Evolutionary conservation across 1,139 yeast species (phyloP).

Genomic region (Suhomyces yuchorum): DNA sequence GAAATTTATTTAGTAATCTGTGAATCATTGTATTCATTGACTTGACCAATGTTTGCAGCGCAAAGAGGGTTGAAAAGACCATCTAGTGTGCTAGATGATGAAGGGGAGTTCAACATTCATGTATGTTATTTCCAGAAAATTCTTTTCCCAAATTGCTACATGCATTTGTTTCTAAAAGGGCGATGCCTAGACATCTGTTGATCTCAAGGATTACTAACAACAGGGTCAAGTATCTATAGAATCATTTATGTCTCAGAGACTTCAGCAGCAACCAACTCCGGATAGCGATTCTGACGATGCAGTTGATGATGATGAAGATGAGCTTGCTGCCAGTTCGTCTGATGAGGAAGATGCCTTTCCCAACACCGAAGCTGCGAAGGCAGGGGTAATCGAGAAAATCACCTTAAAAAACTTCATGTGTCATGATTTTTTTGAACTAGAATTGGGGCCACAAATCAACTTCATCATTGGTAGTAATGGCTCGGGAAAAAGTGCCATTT

Average conservation of each 20-base stretch:
- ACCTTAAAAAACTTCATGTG: constrained; percentile 73
- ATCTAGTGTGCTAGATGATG: constrained; percentile 7
- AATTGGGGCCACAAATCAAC: constrained; percentile 81
- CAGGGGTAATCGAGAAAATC: constrained; percentile 61
- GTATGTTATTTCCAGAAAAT: constrained; percentile 1
- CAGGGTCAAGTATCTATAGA: constrained; percentile 10
- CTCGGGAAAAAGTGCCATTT: constrained; percentile 89
- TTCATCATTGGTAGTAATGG: constrained; percentile 95
- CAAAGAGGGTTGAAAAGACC: constrained; percentile 10
- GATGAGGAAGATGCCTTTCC: constrained; percentile 20
- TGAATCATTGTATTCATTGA: not conserved
- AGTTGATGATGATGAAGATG: constrained; percentile 8
- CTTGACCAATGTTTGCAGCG: constrained; percentile 4
- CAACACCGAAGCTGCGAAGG: constrained; percentile 38
- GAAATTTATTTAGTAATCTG: not conserved
- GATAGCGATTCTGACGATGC: constrained; percentile 10
- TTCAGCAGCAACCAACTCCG: constrained; percentile 3
- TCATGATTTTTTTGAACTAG: constrained; percentile 77
- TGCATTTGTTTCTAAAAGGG: too few relatives aligned
- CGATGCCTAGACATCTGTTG: not conserved
- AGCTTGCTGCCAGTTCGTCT: constrained; percentile 6
- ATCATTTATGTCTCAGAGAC: constrained; percentile 12
- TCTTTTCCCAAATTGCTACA: too few relatives aligned
- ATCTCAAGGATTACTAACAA: constrained; percentile 8
- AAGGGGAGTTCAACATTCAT: constrained; percentile 6